phyloP scores from a whole-genome alignment of 192 early-diverging fungal genomes.

The Rhizophlyctis rosea region DNA sequence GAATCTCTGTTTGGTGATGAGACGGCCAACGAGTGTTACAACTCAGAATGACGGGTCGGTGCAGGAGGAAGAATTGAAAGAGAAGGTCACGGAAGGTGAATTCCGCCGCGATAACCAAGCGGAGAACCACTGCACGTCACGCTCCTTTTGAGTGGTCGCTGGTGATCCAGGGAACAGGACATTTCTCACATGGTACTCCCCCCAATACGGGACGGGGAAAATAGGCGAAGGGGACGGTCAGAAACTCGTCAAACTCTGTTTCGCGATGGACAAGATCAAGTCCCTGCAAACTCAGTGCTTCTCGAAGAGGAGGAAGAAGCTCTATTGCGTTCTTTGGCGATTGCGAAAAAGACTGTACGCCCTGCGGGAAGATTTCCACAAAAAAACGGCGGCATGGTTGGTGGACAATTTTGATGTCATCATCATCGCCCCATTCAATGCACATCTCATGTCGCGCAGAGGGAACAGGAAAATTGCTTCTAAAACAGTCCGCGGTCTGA shows the following conservation, averaged over 20 bases:
- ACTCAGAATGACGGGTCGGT: not conserved
- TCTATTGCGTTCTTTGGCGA: conserved; percentile 3
- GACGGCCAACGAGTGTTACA: not conserved
- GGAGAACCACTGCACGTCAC: too few relatives aligned
- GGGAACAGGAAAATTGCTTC: not conserved
- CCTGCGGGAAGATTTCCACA: conserved; percentile 10
- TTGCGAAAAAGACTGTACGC: not conserved
- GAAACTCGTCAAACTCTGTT: too few relatives aligned
- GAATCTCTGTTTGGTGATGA: too few relatives aligned
- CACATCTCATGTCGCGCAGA: not conserved
- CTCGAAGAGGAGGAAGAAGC: not conserved
- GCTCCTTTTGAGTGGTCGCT: too few relatives aligned
- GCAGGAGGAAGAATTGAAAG: not conserved
- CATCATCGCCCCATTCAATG: not conserved
- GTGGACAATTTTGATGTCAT: conserved; percentile 12
- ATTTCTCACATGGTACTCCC: conserved; percentile 11
- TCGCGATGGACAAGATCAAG: not conserved
- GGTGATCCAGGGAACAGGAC: not conserved
- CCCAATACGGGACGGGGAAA: not conserved
- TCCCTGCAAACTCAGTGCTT: not conserved
- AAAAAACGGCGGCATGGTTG: conserved; percentile 3
- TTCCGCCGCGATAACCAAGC: too few relatives aligned
- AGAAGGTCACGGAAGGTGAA: not conserved
- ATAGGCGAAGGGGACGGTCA: conserved; percentile 1
- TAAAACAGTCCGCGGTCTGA: conserved; percentile 1